These are phyloP conservation scores for Phyllostachys edulis DNA, from an alignment of 176 grass and related monocot genomes.

Conservation along the genomic window DNA sequence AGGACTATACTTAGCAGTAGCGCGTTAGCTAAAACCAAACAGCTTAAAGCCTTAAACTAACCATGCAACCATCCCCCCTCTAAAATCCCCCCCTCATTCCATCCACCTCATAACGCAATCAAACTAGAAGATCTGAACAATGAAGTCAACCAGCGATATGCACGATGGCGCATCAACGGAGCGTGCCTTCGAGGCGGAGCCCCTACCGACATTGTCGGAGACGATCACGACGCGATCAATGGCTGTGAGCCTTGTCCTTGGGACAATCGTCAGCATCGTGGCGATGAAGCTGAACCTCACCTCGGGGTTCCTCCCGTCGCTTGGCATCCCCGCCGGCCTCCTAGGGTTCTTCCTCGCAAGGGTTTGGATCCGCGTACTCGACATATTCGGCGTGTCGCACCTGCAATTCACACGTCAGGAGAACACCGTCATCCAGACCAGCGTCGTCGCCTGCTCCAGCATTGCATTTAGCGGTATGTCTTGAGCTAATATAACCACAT, in stretches of 20 bases:
- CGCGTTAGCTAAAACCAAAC: no score
- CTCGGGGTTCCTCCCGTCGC: slow-evolving; percentile 35
- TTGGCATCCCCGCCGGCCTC: slow-evolving; percentile 33
- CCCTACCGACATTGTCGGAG: slow-evolving; percentile 22
- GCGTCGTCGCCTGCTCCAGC: slow-evolving; percentile 50
- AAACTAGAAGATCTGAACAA: no score
- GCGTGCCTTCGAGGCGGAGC: background rate
- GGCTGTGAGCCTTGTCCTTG: slow-evolving; percentile 36
- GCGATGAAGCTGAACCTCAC: slow-evolving; percentile 51
- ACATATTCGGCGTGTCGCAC: slow-evolving; percentile 7
- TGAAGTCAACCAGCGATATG: no score
- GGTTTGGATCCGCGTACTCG: slow-evolving; percentile 21
- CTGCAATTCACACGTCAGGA: slow-evolving; percentile 72
- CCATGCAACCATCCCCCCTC: no score
- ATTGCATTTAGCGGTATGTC: slow-evolving; percentile 37
- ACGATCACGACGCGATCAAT: slow-evolving; percentile 35
- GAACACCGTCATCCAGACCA: slow-evolving; percentile 78
- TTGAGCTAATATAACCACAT: background rate
- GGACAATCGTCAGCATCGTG: slow-evolving; percentile 31
- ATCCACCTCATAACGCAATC: no score
- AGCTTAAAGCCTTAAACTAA: no score
- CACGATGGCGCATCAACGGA: no score
- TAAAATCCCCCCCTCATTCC: no score
- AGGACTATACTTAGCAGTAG: no score
- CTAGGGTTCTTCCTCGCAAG: slow-evolving; percentile 37